Evolutionary conservation across 2,329 filamentous ascomycete species (phyloP), one percentile per base, ranked within the genome.

Genomic region (Arthroderma uncinatum): DNA sequence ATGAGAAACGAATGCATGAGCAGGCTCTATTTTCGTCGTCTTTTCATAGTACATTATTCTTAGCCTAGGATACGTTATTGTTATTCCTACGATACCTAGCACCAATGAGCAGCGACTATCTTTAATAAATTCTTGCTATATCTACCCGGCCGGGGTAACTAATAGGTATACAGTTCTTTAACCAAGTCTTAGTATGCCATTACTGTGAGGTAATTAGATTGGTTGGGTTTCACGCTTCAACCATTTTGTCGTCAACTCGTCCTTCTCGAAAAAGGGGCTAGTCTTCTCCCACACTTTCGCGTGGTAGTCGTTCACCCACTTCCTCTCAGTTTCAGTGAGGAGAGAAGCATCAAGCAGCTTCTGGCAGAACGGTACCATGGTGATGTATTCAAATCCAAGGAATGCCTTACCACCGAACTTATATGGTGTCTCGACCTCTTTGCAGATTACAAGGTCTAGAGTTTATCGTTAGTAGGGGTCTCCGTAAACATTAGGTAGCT

Each of bases 321-420:
- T 73, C 74, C 85, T 87, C 75, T 98, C 93, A 10, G 76, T 78
- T 3, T 78, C 75, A 0, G 84, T 90, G 63, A 98, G 74, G 34
- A 95, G 76, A 54, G 70, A 77, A 56, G 80, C 75, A 65, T 97
- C 87, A 62, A 95, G 90, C 62, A 98, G 76, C 60, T 89, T 96
- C 60, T 84, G 82, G 74, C 92, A 96, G 73, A 95, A 90, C 0
- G 93, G 93, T 16, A 92, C 89, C 89, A 98, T 89, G 0, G 93
- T 98, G 62, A 97, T 90, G 71, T 95, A 89, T 75, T 98, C 92
- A 64, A 98, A 98, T 2, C 91, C 90, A 36, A 97, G 77, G 74
- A 88, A 98, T 1, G 91, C 86, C 75, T 95, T 95, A 65, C 95
- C 92, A 19, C 91, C 92, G 68, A 97, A 97, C 36, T 84, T 83